phyloP scores from a whole-genome alignment of 306 rosid genomes.

The Dryas octopetala region DNA sequence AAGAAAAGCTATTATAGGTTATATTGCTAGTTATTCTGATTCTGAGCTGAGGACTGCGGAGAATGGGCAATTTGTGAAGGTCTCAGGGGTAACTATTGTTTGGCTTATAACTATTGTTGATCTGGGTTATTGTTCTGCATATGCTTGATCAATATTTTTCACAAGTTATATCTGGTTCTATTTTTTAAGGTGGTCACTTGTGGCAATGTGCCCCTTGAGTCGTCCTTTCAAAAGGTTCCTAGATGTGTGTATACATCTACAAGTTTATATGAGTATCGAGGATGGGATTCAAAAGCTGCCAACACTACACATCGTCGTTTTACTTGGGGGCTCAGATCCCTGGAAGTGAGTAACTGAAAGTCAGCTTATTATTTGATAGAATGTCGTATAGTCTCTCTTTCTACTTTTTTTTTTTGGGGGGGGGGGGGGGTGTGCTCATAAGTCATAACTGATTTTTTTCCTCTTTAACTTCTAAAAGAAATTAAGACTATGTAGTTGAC shows the following conservation, averaged over 20 bases:
- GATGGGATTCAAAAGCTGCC: conserved; percentile 96
- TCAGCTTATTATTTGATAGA: background rate
- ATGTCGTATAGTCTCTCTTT: background rate
- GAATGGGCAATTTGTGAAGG: conserved; percentile 97
- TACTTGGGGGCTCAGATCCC: conserved; percentile 91
- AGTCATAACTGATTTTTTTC: background rate
- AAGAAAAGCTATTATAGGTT: conserved; percentile 74
- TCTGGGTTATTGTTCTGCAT: conserved; percentile 13
- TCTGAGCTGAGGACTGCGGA: conserved; percentile 95
- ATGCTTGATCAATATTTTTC: conserved; percentile 10
- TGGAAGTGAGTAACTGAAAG: conserved; percentile 61
- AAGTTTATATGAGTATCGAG: conserved; percentile 84
- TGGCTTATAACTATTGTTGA: conserved; percentile 1
- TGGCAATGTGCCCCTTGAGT: conserved; percentile 96
- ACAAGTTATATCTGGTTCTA: conserved; percentile 29
- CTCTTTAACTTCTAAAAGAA: background rate
- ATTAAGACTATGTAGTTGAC: background rate
- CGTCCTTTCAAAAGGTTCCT: conserved; percentile 87
- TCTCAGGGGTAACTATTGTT: conserved; percentile 76
- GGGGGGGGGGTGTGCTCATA: background rate
- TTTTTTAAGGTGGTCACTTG: conserved; percentile 91
- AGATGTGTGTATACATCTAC: conserved; percentile 96
- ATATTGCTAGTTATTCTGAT: conserved; percentile 77
- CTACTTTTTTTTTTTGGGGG: background rate
- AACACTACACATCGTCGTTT: conserved; percentile 83